Conservation (phyloP, 306 rosid genomes). For the Castanea crenata region DNA sequence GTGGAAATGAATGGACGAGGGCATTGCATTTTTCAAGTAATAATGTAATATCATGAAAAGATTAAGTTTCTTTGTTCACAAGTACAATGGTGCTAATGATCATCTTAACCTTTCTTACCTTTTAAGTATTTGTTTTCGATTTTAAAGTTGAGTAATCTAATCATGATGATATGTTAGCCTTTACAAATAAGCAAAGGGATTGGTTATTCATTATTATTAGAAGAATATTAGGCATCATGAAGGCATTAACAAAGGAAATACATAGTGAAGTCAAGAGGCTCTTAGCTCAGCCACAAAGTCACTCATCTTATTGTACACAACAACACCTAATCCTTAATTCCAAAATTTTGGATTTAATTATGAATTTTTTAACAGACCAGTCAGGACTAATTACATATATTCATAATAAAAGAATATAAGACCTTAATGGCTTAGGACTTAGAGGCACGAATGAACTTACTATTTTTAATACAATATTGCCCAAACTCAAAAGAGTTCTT, state of each 20-base stretch:
- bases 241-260: slow-evolving; percentile 1
- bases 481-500: no score
- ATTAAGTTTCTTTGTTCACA: slow-evolving; percentile 2
- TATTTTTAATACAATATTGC: no score
- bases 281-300: no score
- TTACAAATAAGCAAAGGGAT: slow-evolving; percentile 25
- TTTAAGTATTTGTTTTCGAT: slow-evolving; percentile 16
- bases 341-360: no score
- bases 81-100: slow-evolving; percentile 27
- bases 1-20: not conserved
- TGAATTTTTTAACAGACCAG: no score
- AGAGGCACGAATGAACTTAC: no score
- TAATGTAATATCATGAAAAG: not conserved
- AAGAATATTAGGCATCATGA: not conserved
- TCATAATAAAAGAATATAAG: no score
- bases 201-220: not conserved
- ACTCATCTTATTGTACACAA: no score
- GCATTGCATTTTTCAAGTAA: not conserved
- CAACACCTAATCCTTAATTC: no score
- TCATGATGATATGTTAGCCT: slow-evolving; percentile 32
- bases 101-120: slow-evolving; percentile 16
- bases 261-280: not conserved
- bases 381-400: no score
- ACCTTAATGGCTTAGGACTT: no score
- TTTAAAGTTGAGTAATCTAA: slow-evolving; percentile 7